Conservation (phyloP, 306 rosid genomes). For the Cicer chorassanicum region DNA sequence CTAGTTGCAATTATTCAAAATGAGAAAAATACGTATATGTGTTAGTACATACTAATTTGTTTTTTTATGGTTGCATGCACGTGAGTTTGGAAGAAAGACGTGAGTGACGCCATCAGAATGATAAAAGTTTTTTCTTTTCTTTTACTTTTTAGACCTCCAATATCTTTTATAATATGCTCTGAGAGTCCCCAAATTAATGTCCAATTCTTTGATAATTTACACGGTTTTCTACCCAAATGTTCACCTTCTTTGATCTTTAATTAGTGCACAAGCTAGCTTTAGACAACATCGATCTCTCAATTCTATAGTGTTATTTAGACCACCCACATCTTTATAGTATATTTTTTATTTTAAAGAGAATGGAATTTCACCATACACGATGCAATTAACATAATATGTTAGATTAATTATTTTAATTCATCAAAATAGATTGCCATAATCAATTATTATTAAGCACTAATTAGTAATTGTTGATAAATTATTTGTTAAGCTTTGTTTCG, state of each 20-base stretch:
- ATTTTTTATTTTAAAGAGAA: neutral
- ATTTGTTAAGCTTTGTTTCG: no score
- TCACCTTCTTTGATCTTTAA: conserved; percentile 9
- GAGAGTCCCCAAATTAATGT: conserved; percentile 58
- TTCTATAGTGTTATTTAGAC: neutral
- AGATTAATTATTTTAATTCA: no score
- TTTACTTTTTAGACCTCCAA: conserved; percentile 87
- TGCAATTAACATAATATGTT: no score
- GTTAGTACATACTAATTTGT: conserved; percentile 8
- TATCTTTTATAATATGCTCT: conserved; percentile 68
- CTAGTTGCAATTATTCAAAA: no score
- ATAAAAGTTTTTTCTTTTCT: conserved; percentile 72
- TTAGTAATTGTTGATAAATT: no score
- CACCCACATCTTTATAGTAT: neutral
- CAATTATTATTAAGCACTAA: no score
- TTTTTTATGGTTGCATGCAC: conserved; percentile 74
- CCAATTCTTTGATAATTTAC: conserved; percentile 51
- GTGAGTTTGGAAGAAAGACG: conserved; percentile 68
- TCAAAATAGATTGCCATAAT: no score
- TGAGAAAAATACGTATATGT: no score
- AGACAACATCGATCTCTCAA: conserved; percentile 21
- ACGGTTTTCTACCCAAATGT: conserved; percentile 49
- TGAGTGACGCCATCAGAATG: conserved; percentile 68
- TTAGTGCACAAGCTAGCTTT: conserved; percentile 2
- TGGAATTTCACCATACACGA: neutral